Evolutionary conservation across 441 rosid species (phyloP), one percentile per base, ranked within the genome.

Genomic region (Melastoma candidum): DNA sequence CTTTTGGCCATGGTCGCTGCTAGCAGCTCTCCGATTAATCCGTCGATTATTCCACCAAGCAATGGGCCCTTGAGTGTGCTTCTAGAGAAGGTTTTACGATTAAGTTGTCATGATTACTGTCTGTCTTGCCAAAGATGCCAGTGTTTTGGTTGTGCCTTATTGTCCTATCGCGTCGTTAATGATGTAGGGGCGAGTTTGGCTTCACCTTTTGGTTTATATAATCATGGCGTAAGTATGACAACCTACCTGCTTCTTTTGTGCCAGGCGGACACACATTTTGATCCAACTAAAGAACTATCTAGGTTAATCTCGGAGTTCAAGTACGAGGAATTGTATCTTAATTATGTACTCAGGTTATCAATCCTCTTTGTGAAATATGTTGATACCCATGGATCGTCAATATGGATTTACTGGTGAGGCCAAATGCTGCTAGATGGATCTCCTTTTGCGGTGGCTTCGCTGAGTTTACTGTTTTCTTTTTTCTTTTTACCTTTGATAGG

Each of bases 281-380:
- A 85, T 74, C 95, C 95, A 57, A 83, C 73, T 39, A 75, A 78
- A 60, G 90, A 85, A 46, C 67, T 85, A 26, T 73, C 84, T 12
- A 78, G 87, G 67, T 62, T 85, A 72, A 59, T 85, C 48, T 63
- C 71, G 17, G 95, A 81, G 56, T 60, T 44, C 52, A 83, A 83
- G 68, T 83, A 68, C 49, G 90, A 85, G 65, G 95, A 83, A 71
- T 79, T 14, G 95, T 85, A 44, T 85, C 90, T 36, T 83, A 90
- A 90, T 61, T 85, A 69, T 85, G 95, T 67, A 73, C 80, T 48
- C 90, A 82, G 90, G 90, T 82, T 0, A 17, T 17, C 22, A 75
- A 47, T 57, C 1, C 60, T 47, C 36, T 44, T 46, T 7, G 3
- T 12, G 5, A 32, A 4, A 32, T 32, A 32, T 32, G 1, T 4